Conservation (phyloP, 768 basidiomycete genomes). For the Harrya chromipes region DNA sequence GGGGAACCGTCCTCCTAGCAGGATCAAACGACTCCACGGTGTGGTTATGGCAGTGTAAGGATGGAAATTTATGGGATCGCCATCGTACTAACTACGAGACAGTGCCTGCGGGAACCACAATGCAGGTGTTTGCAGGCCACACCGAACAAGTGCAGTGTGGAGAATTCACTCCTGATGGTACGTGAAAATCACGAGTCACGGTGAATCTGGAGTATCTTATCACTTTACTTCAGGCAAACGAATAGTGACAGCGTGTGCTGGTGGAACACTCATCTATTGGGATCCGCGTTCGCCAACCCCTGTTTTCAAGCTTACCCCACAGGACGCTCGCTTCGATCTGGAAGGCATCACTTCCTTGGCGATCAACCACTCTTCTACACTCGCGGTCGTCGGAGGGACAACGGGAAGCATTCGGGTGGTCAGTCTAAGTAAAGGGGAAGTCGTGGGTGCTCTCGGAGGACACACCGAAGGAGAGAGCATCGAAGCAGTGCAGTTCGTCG, state of each 20-base stretch:
- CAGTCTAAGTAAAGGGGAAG: slow-evolving; percentile 81
- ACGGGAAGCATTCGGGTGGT: slow-evolving; percentile 85
- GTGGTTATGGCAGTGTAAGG: slow-evolving; percentile 96
- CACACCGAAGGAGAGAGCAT: slow-evolving; percentile 87
- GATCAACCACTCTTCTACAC: slow-evolving; percentile 78
- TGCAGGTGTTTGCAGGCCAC: slow-evolving; percentile 96
- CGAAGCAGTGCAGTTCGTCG: slow-evolving; percentile 82
- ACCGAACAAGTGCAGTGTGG: slow-evolving; percentile 81
- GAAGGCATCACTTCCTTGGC: slow-evolving; percentile 86
- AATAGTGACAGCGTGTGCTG: slow-evolving; percentile 82
- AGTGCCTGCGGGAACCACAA: slow-evolving; percentile 94
- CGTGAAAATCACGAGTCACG: neutral
- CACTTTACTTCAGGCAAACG: slow-evolving; percentile 60
- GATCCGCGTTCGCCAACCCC: slow-evolving; percentile 80
- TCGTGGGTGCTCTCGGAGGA: slow-evolving; percentile 73
- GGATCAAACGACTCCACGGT: slow-evolving; percentile 92
- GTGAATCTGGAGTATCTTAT: neutral
- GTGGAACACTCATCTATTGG: slow-evolving; percentile 85
- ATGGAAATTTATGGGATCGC: neutral
- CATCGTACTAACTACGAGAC: slow-evolving; percentile 7
- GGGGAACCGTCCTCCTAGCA: slow-evolving; percentile 80
- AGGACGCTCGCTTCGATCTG: slow-evolving; percentile 72
- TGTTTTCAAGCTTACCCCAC: slow-evolving; percentile 71
- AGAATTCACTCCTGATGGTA: slow-evolving; percentile 89
- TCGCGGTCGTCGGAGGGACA: slow-evolving; percentile 89